Conservation (phyloP, 1,284 basidiomycete genomes). For the Cutaneotrichosporon daszewskae region DNA sequence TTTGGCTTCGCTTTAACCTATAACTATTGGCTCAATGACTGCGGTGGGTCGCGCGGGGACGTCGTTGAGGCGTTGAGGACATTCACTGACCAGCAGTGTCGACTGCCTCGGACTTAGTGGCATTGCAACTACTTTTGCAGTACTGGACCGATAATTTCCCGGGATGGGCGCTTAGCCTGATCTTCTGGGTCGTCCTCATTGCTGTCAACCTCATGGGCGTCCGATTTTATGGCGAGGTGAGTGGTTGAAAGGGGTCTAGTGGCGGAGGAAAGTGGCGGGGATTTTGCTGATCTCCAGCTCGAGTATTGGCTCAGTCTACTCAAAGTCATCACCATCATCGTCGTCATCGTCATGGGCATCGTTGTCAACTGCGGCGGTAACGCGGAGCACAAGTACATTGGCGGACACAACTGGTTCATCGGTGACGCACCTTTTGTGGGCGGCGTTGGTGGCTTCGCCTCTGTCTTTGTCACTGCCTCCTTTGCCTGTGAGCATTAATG, state of each 20-base stretch:
- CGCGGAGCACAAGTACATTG: conserved; percentile 40
- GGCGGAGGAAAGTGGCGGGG: not conserved
- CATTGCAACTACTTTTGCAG: conserved; percentile 70
- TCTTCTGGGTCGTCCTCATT: conserved; percentile 66
- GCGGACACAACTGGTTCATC: conserved; percentile 49
- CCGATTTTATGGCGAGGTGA: conserved; percentile 38
- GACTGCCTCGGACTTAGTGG: conserved; percentile 71
- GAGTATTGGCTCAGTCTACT: conserved; percentile 57
- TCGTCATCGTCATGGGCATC: conserved; percentile 55
- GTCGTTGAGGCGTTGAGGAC: not conserved
- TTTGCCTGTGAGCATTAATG: conserved; percentile 13
- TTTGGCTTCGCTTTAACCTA: conserved; percentile 76
- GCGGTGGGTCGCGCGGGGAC: not conserved
- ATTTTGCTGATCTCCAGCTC: not conserved
- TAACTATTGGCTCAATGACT: conserved; percentile 55
- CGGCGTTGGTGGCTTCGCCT: conserved; percentile 50
- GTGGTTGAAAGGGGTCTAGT: not conserved
- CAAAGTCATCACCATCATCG: conserved; percentile 68
- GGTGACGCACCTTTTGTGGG: conserved; percentile 50
- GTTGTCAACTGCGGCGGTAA: conserved; percentile 55
- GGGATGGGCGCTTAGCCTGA: conserved; percentile 57
- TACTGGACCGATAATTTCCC: conserved; percentile 65
- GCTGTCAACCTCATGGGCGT: conserved; percentile 24
- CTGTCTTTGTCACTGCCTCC: conserved; percentile 26
- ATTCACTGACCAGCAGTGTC: no score